A percentile compares a stretch with the other conserved stretches of the same genome.
phyloP scores from a whole-genome alignment of 345 rosid species.

The Viola odorata region DNA sequence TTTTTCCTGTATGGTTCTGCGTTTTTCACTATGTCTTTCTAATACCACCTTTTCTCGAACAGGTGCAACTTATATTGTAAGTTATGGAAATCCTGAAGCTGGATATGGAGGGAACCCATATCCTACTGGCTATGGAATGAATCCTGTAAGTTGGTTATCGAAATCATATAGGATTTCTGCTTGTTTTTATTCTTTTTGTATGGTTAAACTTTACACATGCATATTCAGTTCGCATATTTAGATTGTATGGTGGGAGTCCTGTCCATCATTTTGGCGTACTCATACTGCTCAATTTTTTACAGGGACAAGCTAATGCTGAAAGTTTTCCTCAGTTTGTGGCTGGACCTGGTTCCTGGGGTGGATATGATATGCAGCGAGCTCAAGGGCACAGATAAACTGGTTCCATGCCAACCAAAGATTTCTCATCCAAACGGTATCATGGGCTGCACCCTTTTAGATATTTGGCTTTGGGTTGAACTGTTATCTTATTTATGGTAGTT shows the following conservation, averaged over 20 bases:
- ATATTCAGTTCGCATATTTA: constrained; percentile 4
- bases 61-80: constrained; percentile 54
- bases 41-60: constrained; percentile 17
- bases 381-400: constrained; percentile 66
- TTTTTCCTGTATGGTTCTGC: no score
- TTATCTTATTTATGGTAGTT: constrained; percentile 13
- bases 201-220: neutral
- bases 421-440: constrained; percentile 26
- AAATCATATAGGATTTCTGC: no score
- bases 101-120: constrained; percentile 59
- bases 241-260: neutral
- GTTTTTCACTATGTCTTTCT: neutral
- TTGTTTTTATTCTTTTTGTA: no score
- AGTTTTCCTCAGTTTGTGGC: constrained; percentile 72
- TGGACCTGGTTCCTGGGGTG: constrained; percentile 60
- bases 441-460: constrained; percentile 35
- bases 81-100: constrained; percentile 60
- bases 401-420: constrained; percentile 3
- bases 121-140: constrained; percentile 62
- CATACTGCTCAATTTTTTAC: constrained; percentile 12
- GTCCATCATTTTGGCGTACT: constrained; percentile 1
- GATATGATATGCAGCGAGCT: constrained; percentile 58
- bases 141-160: constrained; percentile 55
- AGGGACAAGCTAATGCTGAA: constrained; percentile 60
- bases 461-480: constrained; percentile 23